Base-by-base conservation (phyloP, 768 basidiomycete species). In the Kwoniella shandongensis region DNA sequence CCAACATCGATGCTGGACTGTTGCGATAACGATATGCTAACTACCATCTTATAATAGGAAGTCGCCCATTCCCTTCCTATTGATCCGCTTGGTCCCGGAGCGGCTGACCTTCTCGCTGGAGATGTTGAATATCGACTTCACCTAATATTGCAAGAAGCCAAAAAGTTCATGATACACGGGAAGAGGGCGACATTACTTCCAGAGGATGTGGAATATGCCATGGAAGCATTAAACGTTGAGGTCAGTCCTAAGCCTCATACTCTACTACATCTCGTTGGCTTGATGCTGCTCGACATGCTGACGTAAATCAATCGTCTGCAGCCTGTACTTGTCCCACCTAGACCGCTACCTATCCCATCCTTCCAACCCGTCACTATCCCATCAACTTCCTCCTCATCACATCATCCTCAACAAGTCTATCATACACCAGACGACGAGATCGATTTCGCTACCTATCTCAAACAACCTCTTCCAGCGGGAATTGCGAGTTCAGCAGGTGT, bases 41-140 rank as follows among this genome's bases (percentile, higher is more conserved):
- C 13, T 6, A 32, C 13, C 7, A 32, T 32, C 13, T 32, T 6
- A 13, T 20, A 45, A 32, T 47, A 94, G 92, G 92, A 98, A 79
- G 86, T 88, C 44, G 92, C 96, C 29, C 94, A 97, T 64, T 86
- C 88, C 0, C 77, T 96, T 29, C 86, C 85, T 58, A 85, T 98
- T 54, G 78, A 85, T 13, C 86, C 77, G 44, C 77, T 99, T 39
- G 80, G 88, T 2, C 90, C 93, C 50, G 72, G 81, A 2, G 88
- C 96, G 23, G 88, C 91, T 4, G 85, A 85, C 3, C 82, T 88
- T 0, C 81, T 99, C 23, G 91, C 96, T 0, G 91, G 89, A 66
- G 96, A 99, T 79, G 91, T 97, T 39, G 96, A 98, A 73, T 97
- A 97, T 78, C 82, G 96, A 57, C 83, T 97, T 73, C 91, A 94